Percentiles rank a stretch among this genome's conserved stretches.
Evolutionary conservation across 108 stramenopile species (phyloP).

Genomic region (Mayamaea pseudoterrestris): DNA sequence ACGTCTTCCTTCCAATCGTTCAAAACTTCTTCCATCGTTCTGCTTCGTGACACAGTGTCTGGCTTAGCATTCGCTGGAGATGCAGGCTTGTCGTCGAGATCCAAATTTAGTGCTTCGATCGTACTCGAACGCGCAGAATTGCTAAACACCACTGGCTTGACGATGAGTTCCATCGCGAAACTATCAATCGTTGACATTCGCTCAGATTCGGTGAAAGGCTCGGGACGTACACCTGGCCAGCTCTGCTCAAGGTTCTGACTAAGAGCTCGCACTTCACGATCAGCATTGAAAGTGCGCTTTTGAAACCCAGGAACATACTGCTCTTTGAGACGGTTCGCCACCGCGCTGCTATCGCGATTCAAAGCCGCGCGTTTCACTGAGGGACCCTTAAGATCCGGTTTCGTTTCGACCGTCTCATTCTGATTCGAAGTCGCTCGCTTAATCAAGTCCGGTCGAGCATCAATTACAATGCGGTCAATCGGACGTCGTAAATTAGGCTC

Average conservation of each 20-base stretch:
- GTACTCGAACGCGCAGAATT: conserved; percentile 23
- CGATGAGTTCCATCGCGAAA: conserved; percentile 28
- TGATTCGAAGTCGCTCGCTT: conserved; percentile 80
- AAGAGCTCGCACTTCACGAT: conserved; percentile 44
- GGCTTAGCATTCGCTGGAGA: no score
- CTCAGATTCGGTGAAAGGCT: background rate
- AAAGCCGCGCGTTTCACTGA: conserved; percentile 58
- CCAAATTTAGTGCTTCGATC: conserved; percentile 42
- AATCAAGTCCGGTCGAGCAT: conserved; percentile 46
- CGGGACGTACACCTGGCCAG: conserved; percentile 4
- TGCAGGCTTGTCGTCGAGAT: conserved; percentile 25
- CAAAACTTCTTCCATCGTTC: conserved; percentile 2
- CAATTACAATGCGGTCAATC: no score
- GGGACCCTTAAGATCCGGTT: conserved; percentile 21
- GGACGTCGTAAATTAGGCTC: no score
- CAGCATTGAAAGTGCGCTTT: conserved; percentile 15
- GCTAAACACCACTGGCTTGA: conserved; percentile 19
- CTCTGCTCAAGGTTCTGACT: conserved; percentile 33
- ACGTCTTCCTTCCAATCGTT: conserved; percentile 1
- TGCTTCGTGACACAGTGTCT: background rate
- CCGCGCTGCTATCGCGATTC: conserved; percentile 55
- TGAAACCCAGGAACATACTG: conserved; percentile 28
- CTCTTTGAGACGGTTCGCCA: conserved; percentile 58
- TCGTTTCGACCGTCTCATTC: conserved; percentile 56
- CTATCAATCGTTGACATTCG: conserved; percentile 25